Conservation (phyloP, 2,329 filamentous ascomycete species). For the Metarhizium brunneum region DNA sequence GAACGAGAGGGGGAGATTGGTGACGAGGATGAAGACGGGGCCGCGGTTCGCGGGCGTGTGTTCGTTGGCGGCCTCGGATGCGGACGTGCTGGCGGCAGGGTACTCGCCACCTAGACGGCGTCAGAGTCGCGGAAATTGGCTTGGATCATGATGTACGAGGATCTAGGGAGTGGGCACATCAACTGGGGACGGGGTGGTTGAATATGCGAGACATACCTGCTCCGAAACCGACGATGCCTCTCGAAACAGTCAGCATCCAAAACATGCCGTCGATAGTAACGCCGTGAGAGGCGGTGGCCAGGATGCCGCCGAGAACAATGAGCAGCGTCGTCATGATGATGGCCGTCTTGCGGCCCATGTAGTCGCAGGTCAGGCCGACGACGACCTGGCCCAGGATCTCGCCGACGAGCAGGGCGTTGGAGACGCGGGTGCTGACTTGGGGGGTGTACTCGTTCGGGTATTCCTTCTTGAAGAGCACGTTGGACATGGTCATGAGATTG, state of each 20-base stretch:
- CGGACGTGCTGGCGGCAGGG: constrained; percentile 35
- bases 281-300: constrained; percentile 36
- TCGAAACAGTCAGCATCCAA: constrained; percentile 41
- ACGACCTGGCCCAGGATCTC: constrained; percentile 32
- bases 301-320: constrained; percentile 35
- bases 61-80: constrained; percentile 39
- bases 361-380: constrained; percentile 36
- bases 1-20: constrained; percentile 24
- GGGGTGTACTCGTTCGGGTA: constrained; percentile 26
- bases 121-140: not conserved
- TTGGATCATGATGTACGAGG: too few relatives aligned
- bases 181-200: not conserved
- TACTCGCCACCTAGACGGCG: constrained; percentile 29
- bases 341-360: constrained; percentile 36
- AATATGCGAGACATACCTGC: constrained; percentile 13
- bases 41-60: constrained; percentile 26
- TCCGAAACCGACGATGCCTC: constrained; percentile 40
- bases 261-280: constrained; percentile 38
- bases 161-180: too few relatives aligned
- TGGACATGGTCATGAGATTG: constrained; percentile 26
- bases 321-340: constrained; percentile 36
- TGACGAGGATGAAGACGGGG: constrained; percentile 36
- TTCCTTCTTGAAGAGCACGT: constrained; percentile 21
- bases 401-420: constrained; percentile 30
- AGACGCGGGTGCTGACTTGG: constrained; percentile 29